Base-by-base conservation (phyloP, 2,329 filamentous ascomycete genomes). In the Capronia americana region DNA sequence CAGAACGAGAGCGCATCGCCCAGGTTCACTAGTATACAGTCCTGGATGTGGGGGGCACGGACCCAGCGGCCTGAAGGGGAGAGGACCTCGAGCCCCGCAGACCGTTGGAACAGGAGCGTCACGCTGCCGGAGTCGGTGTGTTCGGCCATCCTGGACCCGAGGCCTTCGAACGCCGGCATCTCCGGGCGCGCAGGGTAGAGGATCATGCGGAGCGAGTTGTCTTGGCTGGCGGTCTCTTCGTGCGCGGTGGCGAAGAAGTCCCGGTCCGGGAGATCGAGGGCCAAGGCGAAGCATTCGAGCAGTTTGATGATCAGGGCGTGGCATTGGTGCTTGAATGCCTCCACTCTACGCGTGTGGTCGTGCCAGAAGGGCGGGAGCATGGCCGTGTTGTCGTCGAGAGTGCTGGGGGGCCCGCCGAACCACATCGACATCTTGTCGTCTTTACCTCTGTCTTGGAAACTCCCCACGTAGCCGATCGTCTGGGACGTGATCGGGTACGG, bases 11-110 rank as follows among this genome's bases (percentile, higher is more conserved):
- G 81, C 71, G 97, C 76, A 75, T 97, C 93, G 0, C 92, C 93
- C 0, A 92, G 92, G 74, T 97, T 97, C 69, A 97, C 86, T 6
- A 97, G 91, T 41, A 94, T 90, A 0, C 92, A 92, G 60, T 88
- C 88, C 44, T 87, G 82, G 66, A 96, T 93, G 0, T 93, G 92
- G 6, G 87, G 92, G 0, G 92, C 93, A 74, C 96, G 87, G 44
- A 96, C 87, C 73, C 93, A 97, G 0, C 84, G 86, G 1, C 91
- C 92, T 38, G 86, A 88, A 0, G 92, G 92, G 58, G 88, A 90
- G 73, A 87, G 84, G 2, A 87, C 85, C 72, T 88, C 85, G 34
- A 88, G 75, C 0, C 86, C 86, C 2, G 86, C 85, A 41, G 77
- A 74, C 72, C 87, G 85, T 72, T 87, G 83, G 74, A 85, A 85